Evolutionary conservation across 352 stramenopile genomes (phyloP), one percentile per base, ranked within the genome.

Genomic region (Phytophthora hibernalis): DNA sequence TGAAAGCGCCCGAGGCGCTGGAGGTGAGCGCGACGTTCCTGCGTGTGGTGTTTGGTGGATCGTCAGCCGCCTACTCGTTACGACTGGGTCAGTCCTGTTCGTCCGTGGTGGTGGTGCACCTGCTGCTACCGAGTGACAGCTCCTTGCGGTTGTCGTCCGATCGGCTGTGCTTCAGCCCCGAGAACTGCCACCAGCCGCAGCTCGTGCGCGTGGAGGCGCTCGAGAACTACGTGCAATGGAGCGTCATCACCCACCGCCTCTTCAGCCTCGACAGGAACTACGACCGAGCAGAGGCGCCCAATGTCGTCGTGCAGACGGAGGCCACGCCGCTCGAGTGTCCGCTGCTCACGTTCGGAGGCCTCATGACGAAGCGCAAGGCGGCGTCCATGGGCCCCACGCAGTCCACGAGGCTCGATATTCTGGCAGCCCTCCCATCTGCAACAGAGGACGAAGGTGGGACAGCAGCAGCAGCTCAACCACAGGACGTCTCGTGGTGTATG

Each of bases 201-300:
- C 67, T 90, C 54, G 81, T 92, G 51, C 72, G 83, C 4, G 78
- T 92, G 20, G 81, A 89, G 40, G 72, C 77, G 13, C 48, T 82
- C 42, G 79, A 92, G 60, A 74, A 77, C 28, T 72, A 62, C 51
- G 31, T 64, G 49, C 71, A 76, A 22, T 83, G 72, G 62, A 87
- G 66, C 48, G 66, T 82, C 48, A 82, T 92, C 72, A 54, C 80
- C 18, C 83, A 92, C 42, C 78, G 80, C 12, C 58, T 88, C 28
- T 92, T 82, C 69, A 90, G 81, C 15, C 76, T 92, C 42, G 83
- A 92, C 70, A 72, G 66, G 28, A 86, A 78, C 48, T 92, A 83
- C 61, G 81, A 92, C 62, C 70, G 72, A 52, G 81, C 79, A 43
- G 56, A 63, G 45, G 74, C 78, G 20, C 78, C 80, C 38, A 80